phyloP scores from a whole-genome alignment of 106 monocot genomes.

The Dioscorea alata region DNA sequence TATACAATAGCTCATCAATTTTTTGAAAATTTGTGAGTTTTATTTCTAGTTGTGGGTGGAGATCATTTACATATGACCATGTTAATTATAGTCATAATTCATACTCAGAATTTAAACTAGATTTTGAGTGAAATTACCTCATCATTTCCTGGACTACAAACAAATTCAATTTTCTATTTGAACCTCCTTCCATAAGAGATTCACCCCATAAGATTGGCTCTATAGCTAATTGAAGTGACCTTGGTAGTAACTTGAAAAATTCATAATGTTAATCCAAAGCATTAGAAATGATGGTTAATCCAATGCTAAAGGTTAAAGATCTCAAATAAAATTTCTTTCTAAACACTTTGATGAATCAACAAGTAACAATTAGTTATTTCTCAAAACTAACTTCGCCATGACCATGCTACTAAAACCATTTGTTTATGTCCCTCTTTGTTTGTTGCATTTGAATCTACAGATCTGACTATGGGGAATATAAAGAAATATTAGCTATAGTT shows the following conservation, averaged over 20 bases:
- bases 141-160: conserved; percentile 77
- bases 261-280: not conserved
- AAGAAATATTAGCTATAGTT: not conserved
- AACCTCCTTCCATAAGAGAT: conserved; percentile 85
- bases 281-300: conserved; percentile 2
- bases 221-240: conserved; percentile 83
- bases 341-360: too few relatives aligned
- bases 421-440: conserved; percentile 75
- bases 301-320: too few relatives aligned
- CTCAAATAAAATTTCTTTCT: too few relatives aligned
- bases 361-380: too few relatives aligned
- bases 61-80: too few relatives aligned
- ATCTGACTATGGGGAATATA: conserved; percentile 43
- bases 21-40: not conserved
- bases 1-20: not conserved
- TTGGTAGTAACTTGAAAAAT: conserved; percentile 65
- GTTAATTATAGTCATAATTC: too few relatives aligned
- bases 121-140: conserved; percentile 43
- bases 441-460: conserved; percentile 72
- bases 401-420: conserved; percentile 88
- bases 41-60: not conserved
- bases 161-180: conserved; percentile 84
- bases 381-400: conserved; percentile 2
- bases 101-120: not conserved
- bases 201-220: conserved; percentile 75